Evolutionary conservation across 371 early-diverging fungal species (phyloP), one percentile per base, ranked within the genome.

Genomic region (Mucor lusitanicus): DNA sequence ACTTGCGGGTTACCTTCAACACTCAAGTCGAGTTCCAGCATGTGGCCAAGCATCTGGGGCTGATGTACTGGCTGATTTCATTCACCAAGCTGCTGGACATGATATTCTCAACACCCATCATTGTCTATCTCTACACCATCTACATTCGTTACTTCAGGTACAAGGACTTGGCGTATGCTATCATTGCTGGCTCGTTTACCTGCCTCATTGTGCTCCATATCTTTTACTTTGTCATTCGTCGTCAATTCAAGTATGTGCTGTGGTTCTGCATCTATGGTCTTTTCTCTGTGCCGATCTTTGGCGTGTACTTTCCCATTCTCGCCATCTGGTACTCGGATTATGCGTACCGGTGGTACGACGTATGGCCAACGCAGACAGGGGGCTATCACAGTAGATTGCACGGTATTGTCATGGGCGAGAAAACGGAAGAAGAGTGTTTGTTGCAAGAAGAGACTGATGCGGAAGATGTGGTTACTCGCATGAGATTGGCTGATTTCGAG

Each of bases 251-350:
- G 56, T 81, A 84, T 54, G 74, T 81, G 3, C 19, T 80, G 3
- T 84, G 81, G 84, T 77, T 84, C 54, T 55, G 76, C 11, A 28
- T 84, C 9, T 81, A 84, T 46, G 75, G 81, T 61, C 39, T 80
- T 3, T 44, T 77, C 15, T 69, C 79, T 0, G 66, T 80, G 3
- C 84, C 84, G 1, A 59, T 84, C 2, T 84, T 78, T 67, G 69
- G 67, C 17, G 61, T 81, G 1, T 80, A 77, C 74, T 84, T 81
- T 30, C 84, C 84, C 4, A 19, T 84, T 8, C 50, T 78, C 15
- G 77, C 82, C 6, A 28, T 74, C 9, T 81, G 81, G 82, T 64
- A 69, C n/a, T 74, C 73, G 17, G 73, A 84, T 39, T 64, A 75
- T 67, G 72, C 76, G 9, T 68, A 74, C 3, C 70, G 64, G 9